These are phyloP conservation scores for Plasmodium falciparum DNA, from an alignment of 169 alveolate genomes.

Conservation along the genomic window DNA sequence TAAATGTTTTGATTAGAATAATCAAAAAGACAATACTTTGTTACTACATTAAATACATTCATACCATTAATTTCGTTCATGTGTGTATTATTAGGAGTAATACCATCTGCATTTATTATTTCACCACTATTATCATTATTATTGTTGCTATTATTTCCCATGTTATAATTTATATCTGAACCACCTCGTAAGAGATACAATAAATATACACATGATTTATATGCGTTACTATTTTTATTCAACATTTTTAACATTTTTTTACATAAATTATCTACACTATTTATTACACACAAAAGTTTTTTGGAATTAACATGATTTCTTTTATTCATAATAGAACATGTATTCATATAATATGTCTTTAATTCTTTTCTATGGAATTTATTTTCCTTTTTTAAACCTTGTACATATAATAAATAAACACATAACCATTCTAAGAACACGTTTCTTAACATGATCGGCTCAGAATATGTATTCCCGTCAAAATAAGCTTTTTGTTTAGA, in stretches of 20 bases:
- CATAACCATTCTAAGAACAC: slow-evolving; percentile 58
- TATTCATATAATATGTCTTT: slow-evolving; percentile 15
- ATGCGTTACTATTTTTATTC: slow-evolving; percentile 17
- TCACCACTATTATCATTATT: not conserved
- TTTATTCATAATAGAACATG: slow-evolving; percentile 37
- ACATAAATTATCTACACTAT: slow-evolving; percentile 26
- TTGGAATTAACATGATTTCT: slow-evolving; percentile 28
- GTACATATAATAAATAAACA: slow-evolving; percentile 17
- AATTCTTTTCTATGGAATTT: slow-evolving; percentile 7
- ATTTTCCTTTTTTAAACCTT: slow-evolving; percentile 14
- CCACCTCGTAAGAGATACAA: slow-evolving; percentile 15
- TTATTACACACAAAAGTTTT: slow-evolving; percentile 38
- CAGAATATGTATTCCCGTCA: slow-evolving; percentile 45
- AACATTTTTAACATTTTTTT: slow-evolving; percentile 19
- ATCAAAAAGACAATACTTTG: slow-evolving; percentile 16
- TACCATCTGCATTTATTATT: not conserved
- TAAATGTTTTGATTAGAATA: slow-evolving; percentile 30
- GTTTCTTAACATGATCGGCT: slow-evolving; percentile 32
- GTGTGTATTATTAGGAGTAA: not conserved
- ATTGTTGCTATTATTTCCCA: too few species aligned
- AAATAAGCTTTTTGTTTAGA: slow-evolving; percentile 35
- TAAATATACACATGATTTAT: slow-evolving; percentile 12
- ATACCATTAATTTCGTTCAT: not conserved
- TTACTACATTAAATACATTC: slow-evolving; percentile 36
- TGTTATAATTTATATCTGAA: not conserved